Percentiles rank a stretch among this genome's conserved stretches.
These are phyloP conservation scores for Sedum album DNA, from an alignment of 164 flowering plant genomes.

Conservation along the genomic window DNA sequence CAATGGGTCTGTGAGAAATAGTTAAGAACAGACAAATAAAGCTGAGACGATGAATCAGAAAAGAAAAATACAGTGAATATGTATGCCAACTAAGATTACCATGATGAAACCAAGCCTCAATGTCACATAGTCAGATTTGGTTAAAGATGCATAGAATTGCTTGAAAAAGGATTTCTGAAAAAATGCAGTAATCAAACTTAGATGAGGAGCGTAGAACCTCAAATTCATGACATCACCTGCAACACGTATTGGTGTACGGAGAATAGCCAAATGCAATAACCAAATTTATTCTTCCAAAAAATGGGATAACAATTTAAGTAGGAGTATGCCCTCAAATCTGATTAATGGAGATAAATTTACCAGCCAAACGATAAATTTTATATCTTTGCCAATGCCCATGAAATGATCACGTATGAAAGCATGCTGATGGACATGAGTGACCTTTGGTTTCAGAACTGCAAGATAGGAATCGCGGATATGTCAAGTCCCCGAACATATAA, in stretches of 20 bases:
- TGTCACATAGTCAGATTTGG: slow-evolving; percentile 66
- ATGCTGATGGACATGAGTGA: slow-evolving; percentile 74
- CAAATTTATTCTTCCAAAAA: neutral
- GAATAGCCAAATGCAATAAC: neutral
- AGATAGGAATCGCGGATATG: neutral
- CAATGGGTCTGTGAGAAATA: slow-evolving; percentile 51
- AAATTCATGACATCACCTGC: neutral
- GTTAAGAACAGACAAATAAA: neutral
- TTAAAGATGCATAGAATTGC: slow-evolving; percentile 75
- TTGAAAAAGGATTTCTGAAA: slow-evolving; percentile 63
- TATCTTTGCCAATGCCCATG: slow-evolving; percentile 52
- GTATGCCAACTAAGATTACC: slow-evolving; percentile 24
- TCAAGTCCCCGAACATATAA: neutral
- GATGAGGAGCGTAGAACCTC: neutral
- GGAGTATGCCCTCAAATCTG: neutral
- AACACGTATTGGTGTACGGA: neutral
- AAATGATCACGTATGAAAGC: slow-evolving; percentile 68
- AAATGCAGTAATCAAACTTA: neutral
- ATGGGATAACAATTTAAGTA: neutral
- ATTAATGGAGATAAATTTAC: slow-evolving; percentile 28
- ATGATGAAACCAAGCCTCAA: slow-evolving; percentile 69
- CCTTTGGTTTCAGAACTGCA: slow-evolving; percentile 52
- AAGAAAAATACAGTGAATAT: neutral
- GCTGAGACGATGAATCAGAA: neutral
- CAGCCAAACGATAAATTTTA: slow-evolving; percentile 45